Evolutionary conservation across 148 eudicot species (phyloP).

Genomic region (Amaranthus palmeri): DNA sequence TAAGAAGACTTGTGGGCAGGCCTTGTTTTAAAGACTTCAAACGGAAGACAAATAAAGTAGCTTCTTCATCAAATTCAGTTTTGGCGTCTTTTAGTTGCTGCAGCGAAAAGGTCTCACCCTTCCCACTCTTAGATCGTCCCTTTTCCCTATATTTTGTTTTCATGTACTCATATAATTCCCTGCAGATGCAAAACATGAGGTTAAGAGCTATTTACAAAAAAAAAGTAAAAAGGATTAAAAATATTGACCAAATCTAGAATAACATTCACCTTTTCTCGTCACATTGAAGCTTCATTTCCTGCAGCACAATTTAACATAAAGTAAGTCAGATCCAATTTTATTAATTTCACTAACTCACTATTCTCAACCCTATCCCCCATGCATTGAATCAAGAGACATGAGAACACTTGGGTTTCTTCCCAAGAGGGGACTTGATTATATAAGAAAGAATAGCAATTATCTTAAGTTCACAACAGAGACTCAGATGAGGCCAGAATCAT

Average conservation of each 20-base stretch:
- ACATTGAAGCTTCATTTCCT: constrained; percentile 86
- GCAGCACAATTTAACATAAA: constrained; percentile 25
- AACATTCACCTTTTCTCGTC: constrained; percentile 63
- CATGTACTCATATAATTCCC: constrained; percentile 60
- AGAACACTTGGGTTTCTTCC: background rate
- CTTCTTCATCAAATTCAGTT: constrained; percentile 82
- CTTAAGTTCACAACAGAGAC: background rate
- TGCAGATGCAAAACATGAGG: constrained; percentile 27
- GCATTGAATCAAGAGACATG: background rate
- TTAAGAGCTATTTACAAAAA: constrained; percentile 11
- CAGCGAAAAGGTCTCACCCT: constrained; percentile 54
- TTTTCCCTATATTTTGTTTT: constrained; percentile 54
- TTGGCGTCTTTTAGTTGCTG: constrained; percentile 61
- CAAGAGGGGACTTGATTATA: background rate
- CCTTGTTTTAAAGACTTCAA: constrained; percentile 88
- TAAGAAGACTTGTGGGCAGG: constrained; percentile 88
- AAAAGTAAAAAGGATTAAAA: background rate
- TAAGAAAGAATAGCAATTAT: background rate
- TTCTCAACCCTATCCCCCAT: background rate
- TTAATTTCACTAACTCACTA: background rate
- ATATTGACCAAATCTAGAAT: background rate
- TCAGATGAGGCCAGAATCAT: background rate
- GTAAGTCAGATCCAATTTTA: background rate
- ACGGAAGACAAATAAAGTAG: constrained; percentile 76
- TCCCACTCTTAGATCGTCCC: constrained; percentile 57